Conservation (phyloP, 192 early-diverging fungal species). For the Pilobolus umbonatus region DNA sequence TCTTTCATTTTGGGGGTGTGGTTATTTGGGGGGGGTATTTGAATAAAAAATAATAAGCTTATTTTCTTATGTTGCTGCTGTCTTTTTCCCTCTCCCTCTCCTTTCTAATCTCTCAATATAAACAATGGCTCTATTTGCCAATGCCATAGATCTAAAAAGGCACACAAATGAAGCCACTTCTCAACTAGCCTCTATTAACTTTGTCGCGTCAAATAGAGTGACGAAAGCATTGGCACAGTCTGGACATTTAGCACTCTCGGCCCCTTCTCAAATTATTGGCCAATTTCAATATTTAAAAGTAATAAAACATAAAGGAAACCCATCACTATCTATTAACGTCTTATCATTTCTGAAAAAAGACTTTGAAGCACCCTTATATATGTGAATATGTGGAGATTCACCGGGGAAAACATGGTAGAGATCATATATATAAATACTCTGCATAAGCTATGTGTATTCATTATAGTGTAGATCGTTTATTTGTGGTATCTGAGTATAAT, state of each 20-base stretch:
- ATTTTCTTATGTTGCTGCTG: neutral
- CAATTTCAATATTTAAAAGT: constrained; percentile 45
- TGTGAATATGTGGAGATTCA: constrained; percentile 61
- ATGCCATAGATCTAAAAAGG: constrained; percentile 7
- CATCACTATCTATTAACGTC: neutral
- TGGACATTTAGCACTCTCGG: constrained; percentile 32
- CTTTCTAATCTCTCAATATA: neutral
- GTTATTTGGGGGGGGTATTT: neutral
- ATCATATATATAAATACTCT: neutral
- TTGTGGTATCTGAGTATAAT: constrained; percentile 52
- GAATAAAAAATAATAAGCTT: neutral
- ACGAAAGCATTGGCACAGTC: constrained; percentile 28
- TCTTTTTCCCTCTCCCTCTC: neutral
- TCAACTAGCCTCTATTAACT: constrained; percentile 19
- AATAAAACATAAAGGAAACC: neutral
- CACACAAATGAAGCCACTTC: neutral
- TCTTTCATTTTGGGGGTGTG: too few species aligned
- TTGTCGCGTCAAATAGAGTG: constrained; percentile 25
- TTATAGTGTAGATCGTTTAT: constrained; percentile 42
- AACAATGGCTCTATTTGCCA: constrained; percentile 30
- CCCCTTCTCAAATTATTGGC: constrained; percentile 46
- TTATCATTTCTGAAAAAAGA: constrained; percentile 24
- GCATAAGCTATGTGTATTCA: neutral
- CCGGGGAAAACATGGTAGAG: constrained; percentile 55
- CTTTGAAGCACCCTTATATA: constrained; percentile 51